Conservation (phyloP, 257 asterid species). For the Fraxinus anomala region DNA sequence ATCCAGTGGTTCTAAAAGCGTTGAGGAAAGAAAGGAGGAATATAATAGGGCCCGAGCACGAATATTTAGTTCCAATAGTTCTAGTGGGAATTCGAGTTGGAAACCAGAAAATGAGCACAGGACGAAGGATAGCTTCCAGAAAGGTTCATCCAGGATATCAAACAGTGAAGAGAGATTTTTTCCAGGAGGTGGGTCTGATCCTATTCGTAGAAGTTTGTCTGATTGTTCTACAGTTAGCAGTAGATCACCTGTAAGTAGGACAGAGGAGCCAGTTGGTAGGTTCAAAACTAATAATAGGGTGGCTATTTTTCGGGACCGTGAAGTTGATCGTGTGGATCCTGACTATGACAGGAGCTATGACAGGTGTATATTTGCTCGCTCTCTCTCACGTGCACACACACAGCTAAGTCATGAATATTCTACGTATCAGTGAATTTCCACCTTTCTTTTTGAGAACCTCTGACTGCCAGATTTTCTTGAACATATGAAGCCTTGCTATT, state of each 20-base stretch:
- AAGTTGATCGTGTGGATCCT: constrained; percentile 90
- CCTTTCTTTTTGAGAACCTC: neutral
- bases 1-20: constrained; percentile 76
- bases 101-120: constrained; percentile 66
- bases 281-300: constrained; percentile 67
- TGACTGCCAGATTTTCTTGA: constrained; percentile 1
- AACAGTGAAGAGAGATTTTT: constrained; percentile 58
- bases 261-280: constrained; percentile 77
- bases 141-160: constrained; percentile 44
- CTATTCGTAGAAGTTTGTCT: constrained; percentile 54
- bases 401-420: neutral
- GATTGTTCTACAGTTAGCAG: constrained; percentile 72
- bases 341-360: constrained; percentile 93
- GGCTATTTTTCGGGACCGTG: constrained; percentile 96
- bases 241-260: constrained; percentile 72
- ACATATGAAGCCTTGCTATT: neutral
- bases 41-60: constrained; percentile 97
- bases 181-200: constrained; percentile 50
- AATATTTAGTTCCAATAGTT: constrained; percentile 76
- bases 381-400: neutral
- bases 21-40: constrained; percentile 98
- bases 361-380: constrained; percentile 45
- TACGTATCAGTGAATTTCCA: neutral
- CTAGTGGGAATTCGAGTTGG: constrained; percentile 52
- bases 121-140: constrained; percentile 62